Conservation (phyloP, 768 basidiomycete species). For the Pleurotus salmoneostramineus region DNA sequence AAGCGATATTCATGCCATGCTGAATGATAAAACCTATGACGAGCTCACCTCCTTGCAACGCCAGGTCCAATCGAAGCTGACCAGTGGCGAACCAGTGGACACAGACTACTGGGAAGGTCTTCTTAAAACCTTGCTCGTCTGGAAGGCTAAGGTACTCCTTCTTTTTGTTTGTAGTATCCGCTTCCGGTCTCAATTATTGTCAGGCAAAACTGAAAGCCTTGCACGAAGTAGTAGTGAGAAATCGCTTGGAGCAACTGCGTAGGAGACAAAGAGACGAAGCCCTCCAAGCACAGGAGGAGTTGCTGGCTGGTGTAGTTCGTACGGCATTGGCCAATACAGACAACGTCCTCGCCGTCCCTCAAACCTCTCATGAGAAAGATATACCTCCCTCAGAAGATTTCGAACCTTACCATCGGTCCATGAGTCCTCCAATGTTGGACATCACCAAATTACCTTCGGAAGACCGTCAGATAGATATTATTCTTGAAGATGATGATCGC, state of each 20-base stretch:
- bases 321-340: constrained; percentile 41
- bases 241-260: constrained; percentile 92
- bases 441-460: constrained; percentile 68
- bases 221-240: constrained; percentile 95
- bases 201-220: constrained; percentile 89
- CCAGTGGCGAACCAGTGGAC: constrained; percentile 92
- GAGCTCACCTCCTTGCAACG: constrained; percentile 81
- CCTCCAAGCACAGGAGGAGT: constrained; percentile 87
- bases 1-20: constrained; percentile 72
- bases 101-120: constrained; percentile 97
- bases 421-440: constrained; percentile 81
- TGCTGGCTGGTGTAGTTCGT: constrained; percentile 72
- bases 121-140: constrained; percentile 88
- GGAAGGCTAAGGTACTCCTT: constrained; percentile 84
- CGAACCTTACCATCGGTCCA: constrained; percentile 78
- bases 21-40: constrained; percentile 83
- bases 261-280: constrained; percentile 97
- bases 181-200: constrained; percentile 10
- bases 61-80: constrained; percentile 83
- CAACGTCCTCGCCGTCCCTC: constrained; percentile 8
- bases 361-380: constrained; percentile 23
- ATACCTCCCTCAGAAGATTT: constrained; percentile 50
- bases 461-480: constrained; percentile 77
- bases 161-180: not conserved
- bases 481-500: constrained; percentile 64